Evolutionary conservation across 1,139 yeast species (phyloP).

Genomic region (Kodamaea fungicola): DNA sequence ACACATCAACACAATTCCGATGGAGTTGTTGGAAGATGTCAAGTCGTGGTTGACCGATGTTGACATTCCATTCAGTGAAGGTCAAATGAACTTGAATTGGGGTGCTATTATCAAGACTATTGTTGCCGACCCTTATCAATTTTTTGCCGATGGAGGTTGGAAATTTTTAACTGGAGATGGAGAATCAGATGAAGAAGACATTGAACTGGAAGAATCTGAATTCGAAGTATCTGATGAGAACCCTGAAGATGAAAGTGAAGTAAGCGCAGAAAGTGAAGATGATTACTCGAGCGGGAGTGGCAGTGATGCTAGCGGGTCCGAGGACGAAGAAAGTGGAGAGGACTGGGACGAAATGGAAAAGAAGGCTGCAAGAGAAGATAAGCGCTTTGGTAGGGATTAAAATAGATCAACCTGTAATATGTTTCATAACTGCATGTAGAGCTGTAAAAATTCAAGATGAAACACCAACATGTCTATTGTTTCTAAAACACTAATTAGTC

Average conservation of each 20-base stretch:
- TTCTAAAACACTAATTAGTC: neutral
- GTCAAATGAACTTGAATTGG: constrained; percentile 96
- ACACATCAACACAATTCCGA: constrained; percentile 92
- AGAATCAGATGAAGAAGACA: constrained; percentile 60
- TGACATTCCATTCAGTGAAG: constrained; percentile 92
- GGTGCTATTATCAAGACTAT: constrained; percentile 91
- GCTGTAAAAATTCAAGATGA: no score
- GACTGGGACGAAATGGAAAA: constrained; percentile 75
- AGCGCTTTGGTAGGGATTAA: constrained; percentile 26
- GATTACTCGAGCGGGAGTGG: constrained; percentile 34
- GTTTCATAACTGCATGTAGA: neutral
- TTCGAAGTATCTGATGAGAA: constrained; percentile 62
- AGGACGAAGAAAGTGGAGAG: constrained; percentile 52
- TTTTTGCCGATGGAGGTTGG: constrained; percentile 97
- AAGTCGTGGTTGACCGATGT: constrained; percentile 96
- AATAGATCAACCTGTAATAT: neutral
- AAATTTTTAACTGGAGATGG: constrained; percentile 75
- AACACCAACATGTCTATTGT: no score
- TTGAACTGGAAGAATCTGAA: constrained; percentile 58
- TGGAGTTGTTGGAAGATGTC: constrained; percentile 86
- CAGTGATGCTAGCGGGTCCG: constrained; percentile 42
- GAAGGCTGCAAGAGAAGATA: constrained; percentile 57
- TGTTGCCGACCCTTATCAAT: constrained; percentile 88
- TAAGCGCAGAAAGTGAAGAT: constrained; percentile 48
- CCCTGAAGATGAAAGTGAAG: constrained; percentile 67